phyloP scores from a whole-genome alignment of 2,329 filamentous ascomycete genomes.

The Xylariales sp. region DNA sequence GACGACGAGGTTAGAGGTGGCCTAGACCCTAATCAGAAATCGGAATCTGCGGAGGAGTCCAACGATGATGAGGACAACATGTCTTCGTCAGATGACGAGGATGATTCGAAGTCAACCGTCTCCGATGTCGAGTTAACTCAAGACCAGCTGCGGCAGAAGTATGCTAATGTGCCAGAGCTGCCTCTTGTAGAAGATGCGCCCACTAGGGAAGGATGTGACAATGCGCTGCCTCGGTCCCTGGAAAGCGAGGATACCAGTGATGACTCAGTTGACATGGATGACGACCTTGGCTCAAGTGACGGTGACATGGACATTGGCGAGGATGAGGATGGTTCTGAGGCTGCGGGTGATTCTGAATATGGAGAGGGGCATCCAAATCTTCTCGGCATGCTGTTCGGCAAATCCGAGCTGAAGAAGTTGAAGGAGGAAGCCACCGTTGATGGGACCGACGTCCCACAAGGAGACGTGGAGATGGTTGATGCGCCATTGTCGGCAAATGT shows the following conservation, averaged over 20 bases:
- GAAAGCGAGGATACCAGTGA: constrained; percentile 51
- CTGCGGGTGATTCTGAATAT: constrained; percentile 34
- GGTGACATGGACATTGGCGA: constrained; percentile 35
- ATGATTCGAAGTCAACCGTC: constrained; percentile 44
- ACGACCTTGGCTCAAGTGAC: constrained; percentile 58
- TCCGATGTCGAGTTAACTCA: constrained; percentile 64
- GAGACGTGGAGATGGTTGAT: constrained; percentile 32
- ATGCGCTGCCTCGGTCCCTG: too few relatives aligned
- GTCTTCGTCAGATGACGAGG: constrained; percentile 60
- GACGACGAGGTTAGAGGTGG: constrained; percentile 37
- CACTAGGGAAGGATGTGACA: too few relatives aligned
- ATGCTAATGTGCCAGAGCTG: constrained; percentile 56
- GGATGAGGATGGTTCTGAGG: constrained; percentile 37
- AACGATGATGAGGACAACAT: constrained; percentile 51
- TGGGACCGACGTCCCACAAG: constrained; percentile 12
- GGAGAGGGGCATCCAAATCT: constrained; percentile 42
- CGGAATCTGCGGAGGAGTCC: constrained; percentile 24
- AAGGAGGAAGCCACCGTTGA: constrained; percentile 33
- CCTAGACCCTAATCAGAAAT: constrained; percentile 33
- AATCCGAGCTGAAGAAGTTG: constrained; percentile 51
- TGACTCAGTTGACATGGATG: constrained; percentile 65
- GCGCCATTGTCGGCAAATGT: constrained; percentile 12
- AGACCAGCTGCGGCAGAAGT: constrained; percentile 65
- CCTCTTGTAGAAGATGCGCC: constrained; percentile 20
- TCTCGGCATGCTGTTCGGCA: constrained; percentile 54